A percentile compares a stretch with the other conserved stretches of the same genome.
phyloP scores from a whole-genome alignment of 2,329 filamentous ascomycete genomes.

The Malbranchea cinnamomea region DNA sequence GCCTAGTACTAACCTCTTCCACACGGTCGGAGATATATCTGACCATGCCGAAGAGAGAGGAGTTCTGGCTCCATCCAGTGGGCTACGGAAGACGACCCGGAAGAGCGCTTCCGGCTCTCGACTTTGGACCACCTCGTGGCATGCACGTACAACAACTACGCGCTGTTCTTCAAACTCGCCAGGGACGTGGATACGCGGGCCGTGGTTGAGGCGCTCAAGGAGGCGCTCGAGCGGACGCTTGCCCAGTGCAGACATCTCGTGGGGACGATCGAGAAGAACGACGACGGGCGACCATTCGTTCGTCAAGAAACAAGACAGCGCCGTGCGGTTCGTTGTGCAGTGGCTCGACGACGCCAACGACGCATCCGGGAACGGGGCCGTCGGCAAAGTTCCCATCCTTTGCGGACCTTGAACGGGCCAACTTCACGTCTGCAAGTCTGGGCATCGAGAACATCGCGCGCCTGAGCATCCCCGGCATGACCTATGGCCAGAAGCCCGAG shows the following conservation, averaged over 20 bases:
- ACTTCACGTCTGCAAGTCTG: slow-evolving; percentile 21
- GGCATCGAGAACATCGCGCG: slow-evolving; percentile 20
- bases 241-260: slow-evolving; percentile 25
- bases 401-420: slow-evolving; percentile 21
- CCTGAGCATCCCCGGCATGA: slow-evolving; percentile 26
- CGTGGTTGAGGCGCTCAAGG: too few relatives aligned
- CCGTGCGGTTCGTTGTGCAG: slow-evolving; percentile 23
- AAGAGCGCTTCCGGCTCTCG: too few relatives aligned
- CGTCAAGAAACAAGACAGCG: slow-evolving; percentile 21
- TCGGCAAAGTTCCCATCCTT: slow-evolving; percentile 25
- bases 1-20: too few relatives aligned
- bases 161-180: too few relatives aligned
- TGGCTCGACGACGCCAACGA: slow-evolving; percentile 23
- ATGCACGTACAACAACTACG: too few relatives aligned
- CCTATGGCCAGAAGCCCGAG: slow-evolving; percentile 26
- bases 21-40: too few relatives aligned
- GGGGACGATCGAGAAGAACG: slow-evolving; percentile 28
- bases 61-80: too few relatives aligned
- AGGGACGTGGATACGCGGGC: too few relatives aligned
- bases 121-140: too few relatives aligned
- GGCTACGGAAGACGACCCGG: too few relatives aligned
- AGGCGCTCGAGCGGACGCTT: slow-evolving; percentile 24
- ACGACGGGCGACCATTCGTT: slow-evolving; percentile 23
- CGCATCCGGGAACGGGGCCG: too few relatives aligned
- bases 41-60: too few relatives aligned